phyloP scores from a whole-genome alignment of 192 early-diverging fungal species.

The Funneliformis mosseae region DNA sequence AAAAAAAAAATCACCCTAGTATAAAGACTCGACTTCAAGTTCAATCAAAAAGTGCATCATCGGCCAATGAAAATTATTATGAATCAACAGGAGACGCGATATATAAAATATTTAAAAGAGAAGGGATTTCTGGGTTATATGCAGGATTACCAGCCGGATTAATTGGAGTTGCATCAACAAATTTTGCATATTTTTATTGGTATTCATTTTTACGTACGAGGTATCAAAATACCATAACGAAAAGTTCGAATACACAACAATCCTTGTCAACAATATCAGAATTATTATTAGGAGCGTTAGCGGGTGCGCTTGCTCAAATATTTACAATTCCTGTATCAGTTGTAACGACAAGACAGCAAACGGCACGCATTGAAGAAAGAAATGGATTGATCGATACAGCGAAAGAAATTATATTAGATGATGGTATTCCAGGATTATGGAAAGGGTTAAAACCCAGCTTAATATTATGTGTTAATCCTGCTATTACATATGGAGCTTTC shows the following conservation, averaged over 20 bases:
- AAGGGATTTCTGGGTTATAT: slow-evolving; percentile 89
- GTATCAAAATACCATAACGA: slow-evolving; percentile 41
- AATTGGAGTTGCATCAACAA: slow-evolving; percentile 73
- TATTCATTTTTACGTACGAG: slow-evolving; percentile 73
- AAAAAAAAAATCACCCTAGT: slow-evolving; percentile 40
- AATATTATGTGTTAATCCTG: slow-evolving; percentile 91
- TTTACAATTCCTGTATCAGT: slow-evolving; percentile 94
- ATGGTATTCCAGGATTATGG: slow-evolving; percentile 87
- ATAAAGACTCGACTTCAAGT: slow-evolving; percentile 98
- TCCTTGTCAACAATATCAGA: slow-evolving; percentile 85
- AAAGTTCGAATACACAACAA: slow-evolving; percentile 38
- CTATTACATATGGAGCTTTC: slow-evolving; percentile 97
- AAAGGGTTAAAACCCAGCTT: slow-evolving; percentile 90
- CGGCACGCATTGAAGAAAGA: slow-evolving; percentile 66
- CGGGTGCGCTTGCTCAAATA: slow-evolving; percentile 86
- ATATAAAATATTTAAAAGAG: slow-evolving; percentile 74
- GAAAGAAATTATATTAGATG: slow-evolving; percentile 68
- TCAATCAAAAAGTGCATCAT: slow-evolving; percentile 70
- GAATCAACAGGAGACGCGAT: slow-evolving; percentile 76
- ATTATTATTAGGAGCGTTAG: slow-evolving; percentile 84
- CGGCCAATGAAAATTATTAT: slow-evolving; percentile 50
- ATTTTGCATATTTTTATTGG: slow-evolving; percentile 87
- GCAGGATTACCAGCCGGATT: slow-evolving; percentile 85
- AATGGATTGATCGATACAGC: slow-evolving; percentile 66
- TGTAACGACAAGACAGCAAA: slow-evolving; percentile 94